A percentile compares a stretch with the other conserved stretches of the same genome.
These are phyloP conservation scores for Gloeostereum incarnatum DNA, from an alignment of 768 basidiomycete species.

Conservation along the genomic window DNA sequence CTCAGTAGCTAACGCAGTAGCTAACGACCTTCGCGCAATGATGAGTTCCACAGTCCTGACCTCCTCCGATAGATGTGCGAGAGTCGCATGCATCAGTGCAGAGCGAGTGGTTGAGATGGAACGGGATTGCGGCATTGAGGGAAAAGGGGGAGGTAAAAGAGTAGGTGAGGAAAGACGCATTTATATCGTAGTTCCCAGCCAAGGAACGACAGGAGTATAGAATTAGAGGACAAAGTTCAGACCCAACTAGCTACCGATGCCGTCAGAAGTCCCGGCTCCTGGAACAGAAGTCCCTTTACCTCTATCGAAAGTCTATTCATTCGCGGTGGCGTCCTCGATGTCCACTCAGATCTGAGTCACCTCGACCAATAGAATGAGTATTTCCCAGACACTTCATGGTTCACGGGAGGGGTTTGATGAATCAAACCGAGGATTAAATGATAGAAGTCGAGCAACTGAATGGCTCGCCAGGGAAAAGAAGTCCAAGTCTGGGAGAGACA, in stretches of 20 bases:
- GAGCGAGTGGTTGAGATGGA: slow-evolving; percentile 32
- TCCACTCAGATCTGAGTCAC: no score
- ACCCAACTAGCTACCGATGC: background rate
- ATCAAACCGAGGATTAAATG: no score
- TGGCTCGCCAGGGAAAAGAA: no score
- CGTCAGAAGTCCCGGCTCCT: background rate
- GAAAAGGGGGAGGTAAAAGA: slow-evolving; percentile 11
- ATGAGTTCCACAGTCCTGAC: slow-evolving; percentile 31
- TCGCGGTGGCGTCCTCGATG: no score
- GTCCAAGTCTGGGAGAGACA: no score
- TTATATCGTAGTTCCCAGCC: slow-evolving; percentile 1
- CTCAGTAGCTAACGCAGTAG: slow-evolving; percentile 6
- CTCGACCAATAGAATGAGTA: no score
- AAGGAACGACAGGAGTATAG: slow-evolving; percentile 11
- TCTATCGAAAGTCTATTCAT: no score
- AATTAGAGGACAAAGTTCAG: background rate
- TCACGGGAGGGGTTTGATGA: no score
- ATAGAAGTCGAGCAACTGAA: no score
- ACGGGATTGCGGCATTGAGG: slow-evolving; percentile 13
- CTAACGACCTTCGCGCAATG: no score
- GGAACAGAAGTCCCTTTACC: no score
- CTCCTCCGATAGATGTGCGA: slow-evolving; percentile 38
- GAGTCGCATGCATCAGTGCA: slow-evolving; percentile 41
- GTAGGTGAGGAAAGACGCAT: background rate
- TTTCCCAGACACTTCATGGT: no score